Percentiles rank a stretch among this genome's conserved stretches.
These are phyloP conservation scores for Diplotaxis tenuifolia DNA, from an alignment of 345 rosid species.

Conservation along the genomic window DNA sequence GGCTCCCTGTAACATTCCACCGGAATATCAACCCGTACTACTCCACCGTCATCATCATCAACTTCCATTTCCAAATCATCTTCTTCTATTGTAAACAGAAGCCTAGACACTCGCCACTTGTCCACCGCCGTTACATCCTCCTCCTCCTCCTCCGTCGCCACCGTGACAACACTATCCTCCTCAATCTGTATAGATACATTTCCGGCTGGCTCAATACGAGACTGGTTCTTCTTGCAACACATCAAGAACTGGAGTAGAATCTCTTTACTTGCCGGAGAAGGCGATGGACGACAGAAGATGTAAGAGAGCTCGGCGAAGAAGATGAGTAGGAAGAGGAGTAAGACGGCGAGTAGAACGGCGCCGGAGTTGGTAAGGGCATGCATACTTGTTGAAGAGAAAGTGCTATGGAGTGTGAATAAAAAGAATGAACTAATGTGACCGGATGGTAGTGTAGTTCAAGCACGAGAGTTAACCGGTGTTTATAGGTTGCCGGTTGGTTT, in stretches of 20 bases:
- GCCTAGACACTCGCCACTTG: conserved; percentile 35
- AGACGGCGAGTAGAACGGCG: conserved; percentile 32
- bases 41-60: background rate
- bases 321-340: conserved; percentile 27
- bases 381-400: background rate
- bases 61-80: conserved; percentile 29
- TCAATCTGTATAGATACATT: conserved; percentile 22
- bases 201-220: conserved; percentile 34
- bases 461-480: conserved; percentile 24
- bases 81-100: conserved; percentile 37
- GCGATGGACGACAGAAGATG: conserved; percentile 29
- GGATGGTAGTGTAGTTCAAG: conserved; percentile 12
- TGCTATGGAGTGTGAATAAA: background rate
- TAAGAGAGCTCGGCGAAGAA: conserved; percentile 32
- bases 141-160: conserved; percentile 8
- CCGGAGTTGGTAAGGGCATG: conserved; percentile 39
- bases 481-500: conserved; percentile 8
- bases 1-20: conserved; percentile 27
- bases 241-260: conserved; percentile 21
- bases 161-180: background rate
- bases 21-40: conserved; percentile 6
- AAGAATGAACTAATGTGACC: background rate
- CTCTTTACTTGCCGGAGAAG: conserved; percentile 31
- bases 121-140: background rate
- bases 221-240: conserved; percentile 29